These are phyloP conservation scores for Trichomonascus vanleenenianus DNA, from an alignment of 805 yeast species.

Conservation along the genomic window DNA sequence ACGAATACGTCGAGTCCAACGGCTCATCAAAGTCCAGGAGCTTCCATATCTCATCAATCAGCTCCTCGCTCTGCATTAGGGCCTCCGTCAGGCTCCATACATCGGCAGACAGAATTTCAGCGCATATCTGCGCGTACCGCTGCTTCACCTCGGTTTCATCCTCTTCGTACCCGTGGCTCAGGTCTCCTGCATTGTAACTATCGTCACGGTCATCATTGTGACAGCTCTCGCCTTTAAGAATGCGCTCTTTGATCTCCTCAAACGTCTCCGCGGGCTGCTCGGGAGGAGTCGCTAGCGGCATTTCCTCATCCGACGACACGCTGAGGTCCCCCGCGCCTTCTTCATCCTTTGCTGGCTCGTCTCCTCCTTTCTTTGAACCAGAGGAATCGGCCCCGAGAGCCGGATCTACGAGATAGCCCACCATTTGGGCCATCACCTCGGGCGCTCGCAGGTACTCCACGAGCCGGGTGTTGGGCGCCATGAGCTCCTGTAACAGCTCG, in stretches of 20 bases:
- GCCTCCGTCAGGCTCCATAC: constrained; percentile 92
- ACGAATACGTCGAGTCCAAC: constrained; percentile 66
- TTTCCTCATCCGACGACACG: constrained; percentile 14
- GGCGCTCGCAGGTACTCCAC: constrained; percentile 76
- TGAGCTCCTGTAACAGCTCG: constrained; percentile 63
- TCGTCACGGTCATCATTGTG: constrained; percentile 15
- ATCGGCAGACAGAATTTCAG: constrained; percentile 85
- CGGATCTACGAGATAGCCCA: constrained; percentile 25
- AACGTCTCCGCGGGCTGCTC: constrained; percentile 17
- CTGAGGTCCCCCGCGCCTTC: constrained; percentile 16
- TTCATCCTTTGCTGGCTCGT: constrained; percentile 9
- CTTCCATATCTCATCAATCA: constrained; percentile 70
- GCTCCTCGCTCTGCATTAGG: constrained; percentile 63
- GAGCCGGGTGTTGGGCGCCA: constrained; percentile 65
- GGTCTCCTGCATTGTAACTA: constrained; percentile 15
- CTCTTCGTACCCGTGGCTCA: constrained; percentile 22
- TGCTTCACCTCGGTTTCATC: constrained; percentile 24
- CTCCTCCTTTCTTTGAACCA: constrained; percentile 11
- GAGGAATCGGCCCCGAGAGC: constrained; percentile 15
- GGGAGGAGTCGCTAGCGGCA: too few relatives aligned
- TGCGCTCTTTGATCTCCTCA: constrained; percentile 15
- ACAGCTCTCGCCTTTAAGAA: constrained; percentile 1
- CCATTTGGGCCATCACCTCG: constrained; percentile 57
- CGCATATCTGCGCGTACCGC: constrained; percentile 56
- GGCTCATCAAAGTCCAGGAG: constrained; percentile 63